phyloP scores from a whole-genome alignment of 129 eudicot genomes.

The Smallanthus sonchifolius region DNA sequence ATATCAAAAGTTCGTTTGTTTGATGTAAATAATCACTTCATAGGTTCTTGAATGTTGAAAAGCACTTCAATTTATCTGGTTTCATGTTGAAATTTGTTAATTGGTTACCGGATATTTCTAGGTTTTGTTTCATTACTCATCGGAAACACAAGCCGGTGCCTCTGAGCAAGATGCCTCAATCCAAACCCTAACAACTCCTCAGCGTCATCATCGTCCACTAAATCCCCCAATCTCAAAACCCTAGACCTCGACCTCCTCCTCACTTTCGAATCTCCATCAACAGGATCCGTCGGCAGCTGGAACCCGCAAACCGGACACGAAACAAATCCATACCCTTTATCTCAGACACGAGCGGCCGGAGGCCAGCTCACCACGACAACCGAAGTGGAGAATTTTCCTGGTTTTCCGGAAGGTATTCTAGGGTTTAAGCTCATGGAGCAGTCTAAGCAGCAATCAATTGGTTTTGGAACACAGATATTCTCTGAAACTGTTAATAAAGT shows the following conservation, averaged over 20 bases:
- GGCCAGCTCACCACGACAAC: constrained; percentile 96
- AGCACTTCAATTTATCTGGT: no score
- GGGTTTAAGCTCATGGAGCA: constrained; percentile 76
- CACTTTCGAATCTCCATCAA: constrained; percentile 21
- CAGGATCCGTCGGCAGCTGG: constrained; percentile 36
- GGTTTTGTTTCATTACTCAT: no score
- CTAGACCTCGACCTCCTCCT: constrained; percentile 42
- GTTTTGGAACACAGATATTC: constrained; percentile 67
- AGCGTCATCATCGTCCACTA: constrained; percentile 35
- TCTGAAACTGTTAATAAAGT: constrained; percentile 76
- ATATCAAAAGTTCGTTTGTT: no score
- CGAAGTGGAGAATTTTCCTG: constrained; percentile 97
- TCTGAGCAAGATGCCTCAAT: constrained; percentile 56
- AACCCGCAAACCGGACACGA: constrained; percentile 76
- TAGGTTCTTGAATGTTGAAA: no score
- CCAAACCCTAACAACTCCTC: constrained; percentile 51
- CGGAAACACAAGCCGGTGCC: constrained; percentile 46
- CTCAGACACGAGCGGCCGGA: no score
- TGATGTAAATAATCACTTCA: no score
- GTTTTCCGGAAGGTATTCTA: constrained; percentile 73
- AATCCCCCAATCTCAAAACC: constrained; percentile 44
- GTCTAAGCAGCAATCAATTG: constrained; percentile 55
- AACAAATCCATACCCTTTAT: no score
- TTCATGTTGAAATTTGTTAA: no score
- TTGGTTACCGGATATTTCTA: no score